Evolutionary conservation across 208 protist genomes (phyloP).

Genomic region (Leishmania lainsoni): DNA sequence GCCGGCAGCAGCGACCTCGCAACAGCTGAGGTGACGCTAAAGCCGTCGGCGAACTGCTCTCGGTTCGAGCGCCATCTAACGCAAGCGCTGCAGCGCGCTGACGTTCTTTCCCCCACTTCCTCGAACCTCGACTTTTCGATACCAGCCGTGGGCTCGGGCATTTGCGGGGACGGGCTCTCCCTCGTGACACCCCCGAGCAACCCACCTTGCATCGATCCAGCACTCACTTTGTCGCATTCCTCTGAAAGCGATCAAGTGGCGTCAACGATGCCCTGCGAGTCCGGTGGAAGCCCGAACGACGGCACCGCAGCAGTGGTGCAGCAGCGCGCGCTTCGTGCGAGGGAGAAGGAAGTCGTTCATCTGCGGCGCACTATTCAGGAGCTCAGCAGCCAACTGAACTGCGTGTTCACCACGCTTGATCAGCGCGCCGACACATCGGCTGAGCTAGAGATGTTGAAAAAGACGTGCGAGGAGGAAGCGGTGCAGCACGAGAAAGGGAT

Average conservation of each 20-base stretch:
- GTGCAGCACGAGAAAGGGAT: constrained; percentile 30
- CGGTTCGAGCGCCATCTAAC: constrained; percentile 1
- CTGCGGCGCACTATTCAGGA: constrained; percentile 58
- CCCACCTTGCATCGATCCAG: background rate
- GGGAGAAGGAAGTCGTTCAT: constrained; percentile 49
- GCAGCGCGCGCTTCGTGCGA: constrained; percentile 23
- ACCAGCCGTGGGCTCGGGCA: background rate
- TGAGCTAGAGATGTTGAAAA: constrained; percentile 48
- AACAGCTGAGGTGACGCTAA: background rate
- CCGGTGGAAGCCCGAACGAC: background rate
- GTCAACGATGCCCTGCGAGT: background rate
- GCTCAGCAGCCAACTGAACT: constrained; percentile 58
- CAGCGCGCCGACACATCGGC: constrained; percentile 53
- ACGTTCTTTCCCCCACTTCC: background rate
- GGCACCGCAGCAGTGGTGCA: background rate
- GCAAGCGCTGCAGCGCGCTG: constrained; percentile 1
- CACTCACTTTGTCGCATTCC: background rate
- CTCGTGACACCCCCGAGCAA: background rate
- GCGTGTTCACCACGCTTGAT: constrained; percentile 56
- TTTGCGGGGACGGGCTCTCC: background rate
- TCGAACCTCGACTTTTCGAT: background rate
- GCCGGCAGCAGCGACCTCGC: background rate
- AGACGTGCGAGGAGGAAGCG: constrained; percentile 31
- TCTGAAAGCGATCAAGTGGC: background rate
- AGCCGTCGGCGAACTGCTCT: background rate